Base-by-base conservation (phyloP, 1,139 yeast genomes). In the Geotrichum aggregatum region DNA sequence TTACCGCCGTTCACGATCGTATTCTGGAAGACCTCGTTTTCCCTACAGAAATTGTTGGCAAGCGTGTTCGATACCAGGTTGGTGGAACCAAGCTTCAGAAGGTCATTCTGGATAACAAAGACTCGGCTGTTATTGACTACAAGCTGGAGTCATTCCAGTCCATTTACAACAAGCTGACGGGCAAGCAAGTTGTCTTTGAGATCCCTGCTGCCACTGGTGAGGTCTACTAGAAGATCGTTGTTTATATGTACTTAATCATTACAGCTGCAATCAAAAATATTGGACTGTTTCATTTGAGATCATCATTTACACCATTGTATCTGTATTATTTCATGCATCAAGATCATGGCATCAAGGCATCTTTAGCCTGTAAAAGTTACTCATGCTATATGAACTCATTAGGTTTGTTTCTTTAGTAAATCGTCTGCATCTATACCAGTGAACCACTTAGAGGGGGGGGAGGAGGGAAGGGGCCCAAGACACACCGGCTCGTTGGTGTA, bases 71-170 rank as follows among this genome's bases (percentile, higher is more conserved):
- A 84, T 89, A 87, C 87, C 84, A 88, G 76, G 96, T 89, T 71
- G 98, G 98, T 79, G 98, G 98, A 78, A 81, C 84, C 87, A 92
- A 88, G 82, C 84, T 92, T 78, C 95, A 91, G 79, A 92, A 92
- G 83, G 94, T 92, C 68, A 84, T 88, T 77, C 86, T 92, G 74
- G 96, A 91, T 83, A 87, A 96, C 73, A 94, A 92, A 87, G 98
- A 92, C 76, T 85, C 95, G 66, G 85, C 91, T 70, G 83, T 91
- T 74, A 92, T 92, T 73, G 98, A 92, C 80, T 89, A 92, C 88
- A 92, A 92, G 83, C 87, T 92, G 77, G 98, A 92, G 77, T 88
- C 98, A 67, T 92, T 92, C 96, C 96, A 91, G 83, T 87, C 95
- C 71, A 92, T 92, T 73, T 92, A 91, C 95, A 79, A 81, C 80